phyloP scores from a whole-genome alignment of 768 basidiomycete species.

The Dendrothele bispora region DNA sequence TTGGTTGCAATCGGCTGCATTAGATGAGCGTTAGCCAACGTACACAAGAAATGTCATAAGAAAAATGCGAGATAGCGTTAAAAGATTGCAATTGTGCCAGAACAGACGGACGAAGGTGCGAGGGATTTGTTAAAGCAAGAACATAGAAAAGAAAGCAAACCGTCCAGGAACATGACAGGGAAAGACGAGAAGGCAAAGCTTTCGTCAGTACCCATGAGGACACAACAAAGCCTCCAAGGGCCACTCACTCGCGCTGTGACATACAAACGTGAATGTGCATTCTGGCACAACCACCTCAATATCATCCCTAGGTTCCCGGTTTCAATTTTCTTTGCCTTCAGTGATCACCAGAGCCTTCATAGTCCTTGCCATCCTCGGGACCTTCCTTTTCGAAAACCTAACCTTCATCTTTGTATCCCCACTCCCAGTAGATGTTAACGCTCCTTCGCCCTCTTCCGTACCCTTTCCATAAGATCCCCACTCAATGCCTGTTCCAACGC shows the following conservation, averaged over 20 bases:
- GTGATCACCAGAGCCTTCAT: conserved; percentile 28
- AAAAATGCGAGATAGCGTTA: not conserved
- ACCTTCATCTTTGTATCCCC: conserved; percentile 29
- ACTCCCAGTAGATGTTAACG: not conserved
- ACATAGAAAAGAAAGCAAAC: conserved; percentile 14
- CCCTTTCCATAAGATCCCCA: conserved; percentile 34
- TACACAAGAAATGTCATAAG: not conserved
- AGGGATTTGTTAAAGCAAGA: conserved; percentile 14
- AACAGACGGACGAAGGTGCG: not conserved
- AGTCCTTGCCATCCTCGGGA: conserved; percentile 50
- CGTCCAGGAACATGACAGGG: conserved; percentile 15
- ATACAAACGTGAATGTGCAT: conserved; percentile 59
- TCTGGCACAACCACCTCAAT: conserved; percentile 49
- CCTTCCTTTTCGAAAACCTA: conserved; percentile 56
- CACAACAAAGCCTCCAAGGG: conserved; percentile 19
- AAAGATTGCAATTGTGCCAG: not conserved
- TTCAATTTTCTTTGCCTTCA: conserved; percentile 36
- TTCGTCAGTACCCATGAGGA: not conserved
- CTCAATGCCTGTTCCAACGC: conserved; percentile 80
- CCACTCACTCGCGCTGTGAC: conserved; percentile 72
- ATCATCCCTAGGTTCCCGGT: too few relatives aligned
- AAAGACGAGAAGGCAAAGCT: conserved; percentile 6
- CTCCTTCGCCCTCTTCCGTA: too few relatives aligned
- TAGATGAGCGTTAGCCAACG: conserved; percentile 4
- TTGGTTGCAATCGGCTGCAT: conserved; percentile 63